phyloP scores from a whole-genome alignment of 2,329 filamentous ascomycete species.

The Microdochium paspali region DNA sequence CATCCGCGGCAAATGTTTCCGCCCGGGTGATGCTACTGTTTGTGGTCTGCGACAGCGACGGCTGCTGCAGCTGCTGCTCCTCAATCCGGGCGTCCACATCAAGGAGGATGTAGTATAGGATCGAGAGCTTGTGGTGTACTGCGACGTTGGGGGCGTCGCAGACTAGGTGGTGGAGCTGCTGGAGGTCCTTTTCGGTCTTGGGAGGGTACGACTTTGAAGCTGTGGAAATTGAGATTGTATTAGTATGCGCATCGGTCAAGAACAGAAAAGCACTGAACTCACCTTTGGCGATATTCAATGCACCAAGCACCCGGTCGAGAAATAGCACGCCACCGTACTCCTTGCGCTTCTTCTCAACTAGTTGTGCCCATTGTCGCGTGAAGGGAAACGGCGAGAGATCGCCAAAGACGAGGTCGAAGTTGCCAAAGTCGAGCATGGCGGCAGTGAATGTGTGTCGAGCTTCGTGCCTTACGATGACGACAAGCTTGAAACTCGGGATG shows the following conservation, averaged over 20 bases:
- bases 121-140: slow-evolving; percentile 69
- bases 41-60: no score
- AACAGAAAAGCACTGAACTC: slow-evolving; percentile 10
- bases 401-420: slow-evolving; percentile 61
- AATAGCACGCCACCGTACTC: slow-evolving; percentile 63
- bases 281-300: slow-evolving; percentile 64
- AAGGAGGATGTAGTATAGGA: slow-evolving; percentile 76
- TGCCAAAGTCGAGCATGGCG: slow-evolving; percentile 53
- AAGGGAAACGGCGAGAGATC: slow-evolving; percentile 52
- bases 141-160: slow-evolving; percentile 50
- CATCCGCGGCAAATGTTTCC: slow-evolving; percentile 47
- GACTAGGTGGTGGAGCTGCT: slow-evolving; percentile 61
- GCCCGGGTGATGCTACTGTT: no score
- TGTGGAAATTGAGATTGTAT: slow-evolving; percentile 12
- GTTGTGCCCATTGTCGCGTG: slow-evolving; percentile 47
- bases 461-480: neutral
- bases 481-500: neutral
- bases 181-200: slow-evolving; percentile 56
- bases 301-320: slow-evolving; percentile 66
- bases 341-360: slow-evolving; percentile 59
- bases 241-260: no score
- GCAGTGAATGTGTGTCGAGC: neutral
- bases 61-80: slow-evolving; percentile 24
- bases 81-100: slow-evolving; percentile 52
- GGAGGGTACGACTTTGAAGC: slow-evolving; percentile 65